These are phyloP conservation scores for Ascochyta rabiei DNA, from an alignment of 2,329 filamentous ascomycete genomes.

Conservation along the genomic window DNA sequence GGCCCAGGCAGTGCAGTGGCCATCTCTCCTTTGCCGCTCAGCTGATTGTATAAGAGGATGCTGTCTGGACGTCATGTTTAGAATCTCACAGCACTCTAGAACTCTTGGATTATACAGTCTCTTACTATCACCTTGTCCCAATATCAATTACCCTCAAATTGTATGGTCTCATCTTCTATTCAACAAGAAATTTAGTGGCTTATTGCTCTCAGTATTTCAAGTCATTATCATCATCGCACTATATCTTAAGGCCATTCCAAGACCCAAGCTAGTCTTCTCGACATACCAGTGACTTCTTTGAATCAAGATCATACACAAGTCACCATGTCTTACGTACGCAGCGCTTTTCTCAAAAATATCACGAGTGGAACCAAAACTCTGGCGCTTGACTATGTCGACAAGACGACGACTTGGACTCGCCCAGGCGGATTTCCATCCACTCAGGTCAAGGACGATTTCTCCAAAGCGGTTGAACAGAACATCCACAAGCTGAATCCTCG, in stretches of 20 bases:
- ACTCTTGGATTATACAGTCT: not conserved
- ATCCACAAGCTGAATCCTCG: not conserved
- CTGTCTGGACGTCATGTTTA: not conserved
- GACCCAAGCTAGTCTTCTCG: not conserved
- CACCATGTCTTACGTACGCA: not conserved
- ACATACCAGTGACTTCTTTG: not conserved
- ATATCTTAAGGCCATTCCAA: not conserved
- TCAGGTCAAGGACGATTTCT: not conserved
- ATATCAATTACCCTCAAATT: not conserved
- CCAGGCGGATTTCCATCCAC: not conserved
- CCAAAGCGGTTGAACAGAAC: not conserved
- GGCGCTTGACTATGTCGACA: not conserved
- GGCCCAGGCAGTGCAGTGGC: not conserved
- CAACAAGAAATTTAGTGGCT: not conserved
- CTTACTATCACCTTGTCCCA: not conserved
- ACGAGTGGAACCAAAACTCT: not conserved
- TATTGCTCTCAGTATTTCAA: not conserved
- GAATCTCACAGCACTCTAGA: not conserved
- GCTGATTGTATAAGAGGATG: not conserved
- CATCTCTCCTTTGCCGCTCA: not conserved
- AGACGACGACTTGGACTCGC: not conserved
- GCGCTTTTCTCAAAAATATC: not conserved
- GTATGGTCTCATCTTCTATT: not conserved
- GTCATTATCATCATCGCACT: not conserved
- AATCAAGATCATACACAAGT: not conserved